Percentiles rank a stretch among this genome's conserved stretches.
These are phyloP conservation scores for Pleoardoris graminearum DNA, from an alignment of 2,329 filamentous ascomycete species.

Conservation along the genomic window DNA sequence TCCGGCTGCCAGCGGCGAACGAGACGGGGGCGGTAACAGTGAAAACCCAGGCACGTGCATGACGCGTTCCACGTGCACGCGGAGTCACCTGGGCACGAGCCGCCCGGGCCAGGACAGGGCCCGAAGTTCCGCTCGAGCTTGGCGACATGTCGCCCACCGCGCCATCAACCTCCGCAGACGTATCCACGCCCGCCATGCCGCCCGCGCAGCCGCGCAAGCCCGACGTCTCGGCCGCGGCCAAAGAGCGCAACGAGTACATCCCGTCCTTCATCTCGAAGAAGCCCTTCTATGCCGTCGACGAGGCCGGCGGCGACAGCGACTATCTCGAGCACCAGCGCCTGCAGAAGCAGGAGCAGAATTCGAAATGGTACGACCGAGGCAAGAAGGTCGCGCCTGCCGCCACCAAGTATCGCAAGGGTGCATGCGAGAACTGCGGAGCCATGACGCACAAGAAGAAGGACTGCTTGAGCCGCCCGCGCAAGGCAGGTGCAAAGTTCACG, in stretches of 20 bases:
- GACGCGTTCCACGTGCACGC: too few relatives aligned
- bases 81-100: too few relatives aligned
- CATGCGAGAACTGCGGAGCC: constrained; percentile 96
- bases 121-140: too few relatives aligned
- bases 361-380: constrained; percentile 92
- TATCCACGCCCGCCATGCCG: constrained; percentile 43
- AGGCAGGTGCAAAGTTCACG: constrained; percentile 88
- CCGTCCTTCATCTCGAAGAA: constrained; percentile 97
- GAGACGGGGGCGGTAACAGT: neutral
- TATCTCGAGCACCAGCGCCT: constrained; percentile 97
- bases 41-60: neutral
- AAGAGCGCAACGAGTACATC: constrained; percentile 97
- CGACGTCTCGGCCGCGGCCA: constrained; percentile 61
- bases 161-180: constrained; percentile 11
- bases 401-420: constrained; percentile 96
- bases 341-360: constrained; percentile 68
- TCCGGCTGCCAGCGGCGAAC: neutral
- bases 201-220: constrained; percentile 54
- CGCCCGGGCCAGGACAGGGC: too few relatives aligned
- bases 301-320: constrained; percentile 68
- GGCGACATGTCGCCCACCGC: too few relatives aligned
- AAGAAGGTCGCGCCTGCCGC: constrained; percentile 82
- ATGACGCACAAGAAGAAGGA: constrained; percentile 97
- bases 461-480: constrained; percentile 84
- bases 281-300: constrained; percentile 90